Evolutionary conservation across 2,329 filamentous ascomycete species (phyloP).

Genomic region (Meredithiella fracta): DNA sequence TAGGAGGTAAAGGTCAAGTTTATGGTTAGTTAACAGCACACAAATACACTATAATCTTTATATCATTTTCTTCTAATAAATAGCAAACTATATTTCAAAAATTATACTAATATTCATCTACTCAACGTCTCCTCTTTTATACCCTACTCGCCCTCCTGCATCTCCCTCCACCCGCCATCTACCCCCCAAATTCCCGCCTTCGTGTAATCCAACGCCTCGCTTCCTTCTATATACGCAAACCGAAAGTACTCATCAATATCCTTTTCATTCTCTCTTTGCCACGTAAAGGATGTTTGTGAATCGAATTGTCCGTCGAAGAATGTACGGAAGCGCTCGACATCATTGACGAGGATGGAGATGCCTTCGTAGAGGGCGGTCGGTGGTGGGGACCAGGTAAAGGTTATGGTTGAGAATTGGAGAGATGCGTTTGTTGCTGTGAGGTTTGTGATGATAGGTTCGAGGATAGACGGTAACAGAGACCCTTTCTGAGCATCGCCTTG

Average conservation of each 20-base stretch:
- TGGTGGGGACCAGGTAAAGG: constrained; percentile 37
- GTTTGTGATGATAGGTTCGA: constrained; percentile 27
- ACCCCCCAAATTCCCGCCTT: constrained; percentile 55
- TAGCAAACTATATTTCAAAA: too few species aligned
- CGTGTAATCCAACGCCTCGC: constrained; percentile 51
- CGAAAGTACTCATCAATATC: constrained; percentile 54
- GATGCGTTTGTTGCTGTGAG: constrained; percentile 21
- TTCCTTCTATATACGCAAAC: constrained; percentile 57
- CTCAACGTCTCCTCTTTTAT: constrained; percentile 11
- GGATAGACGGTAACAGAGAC: constrained; percentile 41
- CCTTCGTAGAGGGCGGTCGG: constrained; percentile 45
- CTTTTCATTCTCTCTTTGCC: constrained; percentile 33
- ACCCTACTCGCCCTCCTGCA: constrained; percentile 35
- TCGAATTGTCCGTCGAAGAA: constrained; percentile 45
- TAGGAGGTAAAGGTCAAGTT: too few species aligned
- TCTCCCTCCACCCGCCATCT: constrained; percentile 48
- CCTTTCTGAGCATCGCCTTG: constrained; percentile 50
- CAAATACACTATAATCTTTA: too few species aligned
- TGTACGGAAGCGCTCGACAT: constrained; percentile 63
- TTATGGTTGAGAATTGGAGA: constrained; percentile 34
- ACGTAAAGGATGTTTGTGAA: constrained; percentile 34
- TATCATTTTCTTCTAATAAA: too few species aligned
- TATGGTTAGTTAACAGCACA: too few species aligned
- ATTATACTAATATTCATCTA: not conserved
- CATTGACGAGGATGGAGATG: constrained; percentile 66